Base-by-base conservation (phyloP, 331 rosid genomes). In the Arachis monticola region DNA sequence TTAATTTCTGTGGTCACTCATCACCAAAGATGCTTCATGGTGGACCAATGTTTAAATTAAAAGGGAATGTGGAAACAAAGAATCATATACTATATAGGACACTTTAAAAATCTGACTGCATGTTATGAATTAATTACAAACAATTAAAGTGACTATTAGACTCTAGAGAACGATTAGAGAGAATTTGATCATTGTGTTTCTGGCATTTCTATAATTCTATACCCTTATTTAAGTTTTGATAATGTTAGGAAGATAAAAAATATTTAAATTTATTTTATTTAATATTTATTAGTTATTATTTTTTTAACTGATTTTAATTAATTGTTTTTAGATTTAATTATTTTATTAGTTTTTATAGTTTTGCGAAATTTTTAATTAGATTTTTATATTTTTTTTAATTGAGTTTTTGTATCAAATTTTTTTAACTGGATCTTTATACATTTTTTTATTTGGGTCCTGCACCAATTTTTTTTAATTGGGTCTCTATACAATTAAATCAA, bases 11-110 rank as follows among this genome's bases (percentile, higher is more conserved):
- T 9, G 7, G 27, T 60, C 56, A 41, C 3, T 40, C 30, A 11
- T 65, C 66, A 44, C 35, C 60, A n/a, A 55, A 53, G 66, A 75
- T 53, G 73, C 66, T 44, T 27, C 58, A 4, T 55, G 8, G 46
- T 53, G 59, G 72, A 64, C 65, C 79, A 30, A 11, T 40, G 53
- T 35, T 53, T 42, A 55, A 52, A 42, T 42, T 32, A 5, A 42
- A 64, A 55, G 8, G 56, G 65, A 22, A 52, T 2, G 42, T 63
- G 57, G 59, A 17, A 64, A 44, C 67, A 66, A 8, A 10, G 46
- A 66, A 76, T 46, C 27, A 9, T 30, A 8, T 11, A 9, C 4
- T 51, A 1, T 35, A 50, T 51, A 10, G 41, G 46, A 55, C 58
- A 1, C 59, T 45, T 75, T 7, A 17, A 5, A 22, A 42, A 12